A percentile compares a stretch with the other conserved stretches of the same genome.
These are phyloP conservation scores for Esteya vermicola DNA, from an alignment of 2,329 filamentous ascomycete genomes.

Conservation along the genomic window DNA sequence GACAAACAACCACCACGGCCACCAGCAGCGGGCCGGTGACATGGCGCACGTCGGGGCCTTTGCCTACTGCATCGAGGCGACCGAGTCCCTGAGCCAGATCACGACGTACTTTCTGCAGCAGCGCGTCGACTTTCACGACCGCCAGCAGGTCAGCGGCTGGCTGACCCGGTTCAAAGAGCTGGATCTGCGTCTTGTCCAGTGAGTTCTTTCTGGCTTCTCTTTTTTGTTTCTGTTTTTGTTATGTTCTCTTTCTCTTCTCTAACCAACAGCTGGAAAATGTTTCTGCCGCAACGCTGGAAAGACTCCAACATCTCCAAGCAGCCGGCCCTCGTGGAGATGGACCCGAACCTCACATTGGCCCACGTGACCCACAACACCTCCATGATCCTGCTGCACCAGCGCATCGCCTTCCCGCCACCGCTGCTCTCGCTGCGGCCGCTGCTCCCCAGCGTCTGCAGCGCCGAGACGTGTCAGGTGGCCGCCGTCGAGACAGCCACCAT, in stretches of 20 bases:
- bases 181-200: conserved; percentile 22
- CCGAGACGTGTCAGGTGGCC: conserved; percentile 32
- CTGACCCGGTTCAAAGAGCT: conserved; percentile 26
- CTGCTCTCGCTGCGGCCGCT: conserved; percentile 18
- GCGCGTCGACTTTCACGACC: conserved; percentile 16
- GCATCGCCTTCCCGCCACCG: conserved; percentile 27
- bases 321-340: conserved; percentile 18
- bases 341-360: conserved; percentile 33
- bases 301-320: conserved; percentile 21
- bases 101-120: conserved; percentile 23
- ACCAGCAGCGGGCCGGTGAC: conserved; percentile 6
- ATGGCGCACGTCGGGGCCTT: conserved; percentile 20
- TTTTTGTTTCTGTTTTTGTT: too few species aligned
- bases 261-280: conserved; percentile 12
- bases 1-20: neutral
- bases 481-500: conserved; percentile 31
- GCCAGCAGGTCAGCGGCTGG: conserved; percentile 19
- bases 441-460: conserved; percentile 28
- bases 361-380: conserved; percentile 35
- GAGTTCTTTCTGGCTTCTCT: conserved; percentile 4
- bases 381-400: conserved; percentile 33
- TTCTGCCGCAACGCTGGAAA: conserved; percentile 11
- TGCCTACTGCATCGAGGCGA: conserved; percentile 23
- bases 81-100: conserved; percentile 21
- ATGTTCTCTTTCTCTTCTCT: too few species aligned